Evolutionary conservation across 2,329 filamentous ascomycete species (phyloP), one percentile per base, ranked within the genome.

Genomic region (Beauveria asiatica): DNA sequence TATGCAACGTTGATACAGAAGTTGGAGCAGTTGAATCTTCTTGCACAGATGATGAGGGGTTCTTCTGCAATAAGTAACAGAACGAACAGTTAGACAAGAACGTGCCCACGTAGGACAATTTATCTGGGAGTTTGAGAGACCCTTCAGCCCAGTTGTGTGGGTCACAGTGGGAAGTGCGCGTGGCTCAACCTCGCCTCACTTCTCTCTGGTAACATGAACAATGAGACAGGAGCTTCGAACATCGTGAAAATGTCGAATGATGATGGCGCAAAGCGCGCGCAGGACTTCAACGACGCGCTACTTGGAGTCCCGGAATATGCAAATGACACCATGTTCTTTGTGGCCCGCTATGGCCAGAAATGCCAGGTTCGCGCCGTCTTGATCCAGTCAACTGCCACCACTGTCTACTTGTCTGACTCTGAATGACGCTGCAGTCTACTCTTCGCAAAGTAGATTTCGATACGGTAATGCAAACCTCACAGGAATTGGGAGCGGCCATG

Each of bases 261-360:
- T 9, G 56, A 59, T 9, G 69, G 67, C 6, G 62, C 61, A 5
- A 65, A 66, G 53, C 67, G 69, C 21, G 70, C 70, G 1, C 49
- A 63, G 8, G 69, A 70, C 7, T 58, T 71, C 25, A 64, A 63
- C 60, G 62, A 67, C 9, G 65, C 67, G 42, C 66, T 70, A 66
- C 64, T 69, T 10, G 61, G 54, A 21, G 50, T 70, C 1, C 66
- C 69, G 1, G 68, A 66, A 19, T 71, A 71, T 42, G 67, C 67
- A 10, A 66, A 70, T 56, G 69, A 72, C 60, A 67, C 67, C 25
- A 65, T 72, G 63, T 63, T 72, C 53, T 70, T 68, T 44, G 62
- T 70, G 6, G 57, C 68, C 16, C 67, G 70, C 39, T 71, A 70
- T 48, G 60, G 65, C 2, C 42, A 52, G 25, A 55, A 60, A 27